Conservation (phyloP, 768 basidiomycete species). For the Lyophyllum semitale region DNA sequence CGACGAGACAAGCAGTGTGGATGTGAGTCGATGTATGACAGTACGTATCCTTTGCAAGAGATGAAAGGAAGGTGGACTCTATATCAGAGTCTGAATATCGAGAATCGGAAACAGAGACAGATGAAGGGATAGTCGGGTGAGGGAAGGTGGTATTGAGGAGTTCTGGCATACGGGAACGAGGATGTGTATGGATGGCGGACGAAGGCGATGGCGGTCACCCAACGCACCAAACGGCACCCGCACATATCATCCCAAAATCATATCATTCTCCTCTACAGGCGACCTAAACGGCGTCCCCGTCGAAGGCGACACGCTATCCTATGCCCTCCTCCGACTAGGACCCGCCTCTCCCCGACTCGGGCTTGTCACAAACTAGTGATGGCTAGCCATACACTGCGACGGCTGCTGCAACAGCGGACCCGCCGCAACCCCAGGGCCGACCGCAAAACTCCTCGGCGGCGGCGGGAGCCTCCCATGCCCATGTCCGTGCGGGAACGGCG, state of each 20-base stretch:
- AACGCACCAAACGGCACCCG: too few species aligned
- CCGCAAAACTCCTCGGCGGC: not conserved
- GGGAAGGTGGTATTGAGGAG: not conserved
- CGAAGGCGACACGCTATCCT: not conserved
- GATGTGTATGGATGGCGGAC: not conserved
- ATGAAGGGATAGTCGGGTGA: not conserved
- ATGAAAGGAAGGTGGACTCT: not conserved
- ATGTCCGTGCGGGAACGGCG: slow-evolving; percentile 9
- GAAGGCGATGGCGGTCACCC: too few species aligned
- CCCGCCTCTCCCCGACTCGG: not conserved
- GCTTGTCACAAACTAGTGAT: not conserved
- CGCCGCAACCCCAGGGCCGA: not conserved
- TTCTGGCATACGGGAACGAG: too few species aligned
- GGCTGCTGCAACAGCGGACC: slow-evolving; percentile 9
- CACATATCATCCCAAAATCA: slow-evolving; percentile 18
- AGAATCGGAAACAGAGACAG: not conserved
- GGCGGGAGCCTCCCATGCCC: slow-evolving; percentile 7
- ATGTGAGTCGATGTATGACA: not conserved
- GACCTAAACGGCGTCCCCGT: not conserved
- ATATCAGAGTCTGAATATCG: not conserved
- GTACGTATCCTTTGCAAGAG: not conserved
- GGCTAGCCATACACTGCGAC: not conserved
- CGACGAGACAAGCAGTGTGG: not conserved
- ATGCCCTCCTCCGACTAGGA: slow-evolving; percentile 5
- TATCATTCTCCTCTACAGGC: slow-evolving; percentile 17